Percentiles rank a stretch among this genome's conserved stretches.
Conservation (phyloP, 352 stramenopile genomes). For the Phytophthora boehmeriae region DNA sequence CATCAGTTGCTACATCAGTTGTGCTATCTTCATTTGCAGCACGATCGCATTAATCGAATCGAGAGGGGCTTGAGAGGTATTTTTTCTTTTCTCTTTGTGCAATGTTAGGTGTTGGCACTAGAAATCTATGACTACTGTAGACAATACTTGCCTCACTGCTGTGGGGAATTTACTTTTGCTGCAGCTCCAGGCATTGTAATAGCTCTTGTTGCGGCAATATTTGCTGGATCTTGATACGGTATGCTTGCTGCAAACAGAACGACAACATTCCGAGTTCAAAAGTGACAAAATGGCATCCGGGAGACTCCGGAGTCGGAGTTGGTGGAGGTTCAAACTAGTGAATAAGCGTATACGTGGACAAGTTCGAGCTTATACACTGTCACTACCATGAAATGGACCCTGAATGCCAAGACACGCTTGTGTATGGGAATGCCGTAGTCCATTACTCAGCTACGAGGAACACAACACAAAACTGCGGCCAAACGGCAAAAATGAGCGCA, state of each 20-base stretch:
- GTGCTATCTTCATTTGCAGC: slow-evolving; percentile 76
- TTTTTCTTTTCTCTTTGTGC: no score
- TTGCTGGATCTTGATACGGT: background rate
- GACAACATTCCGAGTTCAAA: slow-evolving; percentile 69
- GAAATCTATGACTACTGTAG: slow-evolving; percentile 85
- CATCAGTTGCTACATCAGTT: slow-evolving; percentile 65
- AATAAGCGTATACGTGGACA: slow-evolving; percentile 84
- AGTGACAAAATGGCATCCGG: slow-evolving; percentile 44
- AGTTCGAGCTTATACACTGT: slow-evolving; percentile 69
- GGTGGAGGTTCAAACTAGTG: slow-evolving; percentile 61
- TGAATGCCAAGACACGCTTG: no score
- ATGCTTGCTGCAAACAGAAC: slow-evolving; percentile 32
- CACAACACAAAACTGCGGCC: no score
- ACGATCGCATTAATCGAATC: slow-evolving; percentile 81
- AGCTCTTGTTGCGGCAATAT: background rate
- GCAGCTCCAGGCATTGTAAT: slow-evolving; percentile 67
- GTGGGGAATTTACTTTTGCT: slow-evolving; percentile 86
- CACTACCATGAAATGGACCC: no score
- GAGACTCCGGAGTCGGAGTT: no score
- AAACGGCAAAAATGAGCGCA: no score
- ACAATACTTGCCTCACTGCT: slow-evolving; percentile 61
- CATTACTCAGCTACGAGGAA: no score
- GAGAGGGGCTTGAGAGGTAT: slow-evolving; percentile 76
- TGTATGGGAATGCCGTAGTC: no score
- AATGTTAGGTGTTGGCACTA: slow-evolving; percentile 52